phyloP scores from a whole-genome alignment of 2,329 filamentous ascomycete genomes.

The Thielaviopsis musarum region DNA sequence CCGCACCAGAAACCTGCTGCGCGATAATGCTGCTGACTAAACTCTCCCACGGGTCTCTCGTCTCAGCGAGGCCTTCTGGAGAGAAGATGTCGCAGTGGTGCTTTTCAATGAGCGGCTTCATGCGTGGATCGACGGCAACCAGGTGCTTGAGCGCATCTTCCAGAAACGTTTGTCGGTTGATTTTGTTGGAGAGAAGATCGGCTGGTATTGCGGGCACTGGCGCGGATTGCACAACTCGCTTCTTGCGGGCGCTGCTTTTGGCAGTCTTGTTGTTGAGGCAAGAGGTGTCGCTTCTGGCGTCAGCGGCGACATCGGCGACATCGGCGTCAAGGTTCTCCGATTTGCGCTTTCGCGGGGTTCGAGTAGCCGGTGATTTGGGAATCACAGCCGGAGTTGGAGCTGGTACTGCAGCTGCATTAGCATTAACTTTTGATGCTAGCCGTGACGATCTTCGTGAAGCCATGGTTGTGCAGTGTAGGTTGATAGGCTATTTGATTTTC shows the following conservation, averaged over 20 bases:
- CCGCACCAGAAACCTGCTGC: constrained; percentile 89
- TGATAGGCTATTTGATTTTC: too few species aligned
- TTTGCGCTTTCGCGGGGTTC: neutral
- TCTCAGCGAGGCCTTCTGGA: constrained; percentile 63
- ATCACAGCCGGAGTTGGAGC: neutral
- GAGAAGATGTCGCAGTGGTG: constrained; percentile 68
- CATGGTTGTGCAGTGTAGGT: neutral
- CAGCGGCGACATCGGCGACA: neutral
- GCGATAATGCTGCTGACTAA: constrained; percentile 81
- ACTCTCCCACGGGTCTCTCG: constrained; percentile 74
- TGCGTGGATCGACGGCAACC: constrained; percentile 51
- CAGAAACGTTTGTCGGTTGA: constrained; percentile 51
- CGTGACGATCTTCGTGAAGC: neutral
- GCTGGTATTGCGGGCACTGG: neutral
- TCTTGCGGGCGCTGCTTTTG: neutral
- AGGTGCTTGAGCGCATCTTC: constrained; percentile 61
- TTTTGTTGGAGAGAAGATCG: constrained; percentile 22
- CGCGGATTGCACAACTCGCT: neutral
- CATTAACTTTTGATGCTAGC: neutral
- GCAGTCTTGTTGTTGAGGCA: too few species aligned
- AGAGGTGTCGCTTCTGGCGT: too few species aligned
- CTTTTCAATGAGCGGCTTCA: constrained; percentile 54
- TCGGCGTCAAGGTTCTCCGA: neutral
- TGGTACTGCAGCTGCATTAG: neutral
- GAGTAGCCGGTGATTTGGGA: neutral